Conservation (phyloP, 805 yeast genomes). For the Metschnikowia lochheadii region DNA sequence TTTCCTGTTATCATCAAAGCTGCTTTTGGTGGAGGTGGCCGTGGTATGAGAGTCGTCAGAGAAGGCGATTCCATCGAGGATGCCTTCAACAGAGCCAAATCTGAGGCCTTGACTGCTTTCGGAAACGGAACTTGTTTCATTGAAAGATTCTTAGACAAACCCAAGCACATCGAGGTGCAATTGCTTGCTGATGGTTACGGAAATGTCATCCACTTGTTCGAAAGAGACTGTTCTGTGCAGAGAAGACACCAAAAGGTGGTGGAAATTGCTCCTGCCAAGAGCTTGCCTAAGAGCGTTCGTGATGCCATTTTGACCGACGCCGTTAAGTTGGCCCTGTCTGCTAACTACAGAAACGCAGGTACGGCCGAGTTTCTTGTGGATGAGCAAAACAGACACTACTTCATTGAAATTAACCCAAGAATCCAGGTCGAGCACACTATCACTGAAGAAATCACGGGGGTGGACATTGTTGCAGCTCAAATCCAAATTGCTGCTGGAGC, state of each 20-base stretch:
- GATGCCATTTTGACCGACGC: constrained; percentile 94
- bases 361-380: constrained; percentile 97
- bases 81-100: constrained; percentile 88
- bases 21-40: constrained; percentile 99
- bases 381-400: constrained; percentile 88
- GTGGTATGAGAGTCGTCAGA: constrained; percentile 98
- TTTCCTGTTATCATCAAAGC: constrained; percentile 97
- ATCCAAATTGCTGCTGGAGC: constrained; percentile 99
- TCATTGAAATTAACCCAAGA: constrained; percentile 97
- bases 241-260: constrained; percentile 99
- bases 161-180: constrained; percentile 98
- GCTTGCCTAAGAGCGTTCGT: constrained; percentile 75
- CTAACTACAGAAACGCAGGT: constrained; percentile 95
- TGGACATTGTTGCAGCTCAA: constrained; percentile 96
- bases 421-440: constrained; percentile 98
- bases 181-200: constrained; percentile 91
- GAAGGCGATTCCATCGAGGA: constrained; percentile 92
- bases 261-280: constrained; percentile 96
- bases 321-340: constrained; percentile 81
- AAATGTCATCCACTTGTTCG: constrained; percentile 91
- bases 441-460: constrained; percentile 98
- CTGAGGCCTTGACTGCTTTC: constrained; percentile 93
- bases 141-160: constrained; percentile 90
- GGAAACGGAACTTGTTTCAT: constrained; percentile 98
- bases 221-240: constrained; percentile 99